Base-by-base conservation (phyloP, 2,329 filamentous ascomycete genomes). In the Aspergillus versicolor region DNA sequence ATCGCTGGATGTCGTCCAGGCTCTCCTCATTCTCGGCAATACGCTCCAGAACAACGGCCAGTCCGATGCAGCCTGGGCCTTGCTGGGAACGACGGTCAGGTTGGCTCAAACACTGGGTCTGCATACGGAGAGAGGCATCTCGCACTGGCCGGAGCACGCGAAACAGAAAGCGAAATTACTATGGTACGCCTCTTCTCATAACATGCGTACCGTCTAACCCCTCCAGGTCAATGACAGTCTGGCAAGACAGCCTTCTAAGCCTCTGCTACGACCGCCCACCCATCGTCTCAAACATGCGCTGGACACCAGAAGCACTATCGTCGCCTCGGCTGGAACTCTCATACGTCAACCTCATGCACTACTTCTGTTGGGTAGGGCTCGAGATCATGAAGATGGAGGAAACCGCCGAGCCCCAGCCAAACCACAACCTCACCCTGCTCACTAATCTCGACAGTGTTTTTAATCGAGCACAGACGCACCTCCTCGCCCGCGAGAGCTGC, bases 11-110 rank as follows among this genome's bases (percentile, higher is more conserved):
- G 81, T 77, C 49, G 82, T 85, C 27, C 81, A 85, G 65, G 79
- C 82, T 0, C 72, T 84, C 11, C 70, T 85, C 2, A 80, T 85
- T 5, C 77, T 84, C 2, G 81, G 82, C 21, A 83, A 84, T 60
- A 82, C 66, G 1, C 27, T 71, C 7, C 68, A 71, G 21, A 70
- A 72, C 17, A 66, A 65, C 50, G 69, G 68, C 2, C 70, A 71
- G 50, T 70, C 70, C 2, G 70, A 72, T 44, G 70, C 65, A 24
- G 67, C 66, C 2, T 70, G 67, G 70, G 69, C 65, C 5, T 51
- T 71, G 7, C 54, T 70, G 11, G 71, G 71, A 0, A 67, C 69
- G 1, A 73, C 69, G 0, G 63, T 70, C 12, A 64, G 71, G 21
- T 52, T 73, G 4, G 70, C 68, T 13, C 71, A 73, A 48, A 72